Evolutionary conservation across 1,284 basidiomycete species (phyloP).

Genomic region (Cryptococcus deneoformans): DNA sequence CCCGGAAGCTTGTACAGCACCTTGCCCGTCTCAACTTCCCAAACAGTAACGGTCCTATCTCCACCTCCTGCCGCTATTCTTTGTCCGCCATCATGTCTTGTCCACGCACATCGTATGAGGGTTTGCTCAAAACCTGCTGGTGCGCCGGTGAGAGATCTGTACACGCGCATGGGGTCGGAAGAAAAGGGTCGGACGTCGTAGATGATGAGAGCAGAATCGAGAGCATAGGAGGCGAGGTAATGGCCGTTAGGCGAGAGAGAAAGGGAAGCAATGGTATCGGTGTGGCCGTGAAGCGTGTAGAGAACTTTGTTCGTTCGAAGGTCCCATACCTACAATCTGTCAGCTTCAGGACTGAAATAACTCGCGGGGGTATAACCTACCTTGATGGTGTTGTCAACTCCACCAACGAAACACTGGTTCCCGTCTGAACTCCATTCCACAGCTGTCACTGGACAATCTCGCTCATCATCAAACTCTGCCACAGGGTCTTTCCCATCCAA

Average conservation of each 20-base stretch:
- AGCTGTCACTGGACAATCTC: slow-evolving; percentile 72
- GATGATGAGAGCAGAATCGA: slow-evolving; percentile 81
- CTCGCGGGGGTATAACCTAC: slow-evolving; percentile 55
- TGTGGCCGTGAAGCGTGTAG: slow-evolving; percentile 72
- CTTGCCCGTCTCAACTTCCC: slow-evolving; percentile 84
- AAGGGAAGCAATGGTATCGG: slow-evolving; percentile 81
- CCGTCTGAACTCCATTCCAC: slow-evolving; percentile 91
- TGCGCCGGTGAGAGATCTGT: slow-evolving; percentile 74
- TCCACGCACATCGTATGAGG: slow-evolving; percentile 72
- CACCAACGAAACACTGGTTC: slow-evolving; percentile 78
- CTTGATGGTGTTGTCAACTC: slow-evolving; percentile 89
- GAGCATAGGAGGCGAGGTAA: slow-evolving; percentile 78
- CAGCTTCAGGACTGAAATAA: background rate
- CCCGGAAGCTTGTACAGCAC: slow-evolving; percentile 89
- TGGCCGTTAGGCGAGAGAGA: slow-evolving; percentile 80
- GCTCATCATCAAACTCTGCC: slow-evolving; percentile 74
- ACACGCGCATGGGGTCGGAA: slow-evolving; percentile 70
- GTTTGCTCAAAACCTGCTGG: slow-evolving; percentile 89
- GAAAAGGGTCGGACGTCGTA: slow-evolving; percentile 91
- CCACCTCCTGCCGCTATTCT: slow-evolving; percentile 53
- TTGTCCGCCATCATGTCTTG: slow-evolving; percentile 46
- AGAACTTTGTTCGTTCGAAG: slow-evolving; percentile 74
- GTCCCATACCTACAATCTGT: slow-evolving; percentile 66
- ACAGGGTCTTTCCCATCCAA: slow-evolving; percentile 73
- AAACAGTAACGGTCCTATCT: slow-evolving; percentile 69